Conservation (phyloP, 2,329 filamentous ascomycete species). For the Xylariomycetidae sp. region DNA sequence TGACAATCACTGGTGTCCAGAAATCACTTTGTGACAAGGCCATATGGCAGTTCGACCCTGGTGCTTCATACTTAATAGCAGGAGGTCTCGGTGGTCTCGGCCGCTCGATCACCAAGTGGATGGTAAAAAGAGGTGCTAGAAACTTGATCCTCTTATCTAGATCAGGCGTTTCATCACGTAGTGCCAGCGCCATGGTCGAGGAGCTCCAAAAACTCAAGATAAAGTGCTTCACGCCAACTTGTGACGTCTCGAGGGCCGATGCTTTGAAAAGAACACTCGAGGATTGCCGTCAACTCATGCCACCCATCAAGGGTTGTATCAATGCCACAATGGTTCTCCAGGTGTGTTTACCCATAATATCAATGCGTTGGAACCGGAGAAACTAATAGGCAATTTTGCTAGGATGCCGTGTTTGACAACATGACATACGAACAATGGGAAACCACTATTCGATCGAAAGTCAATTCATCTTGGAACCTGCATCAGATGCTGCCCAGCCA, state of each 20-base stretch:
- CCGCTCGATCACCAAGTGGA: constrained; percentile 15
- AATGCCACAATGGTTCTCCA: constrained; percentile 8
- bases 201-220: constrained; percentile 1
- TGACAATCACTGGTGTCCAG: too few species aligned
- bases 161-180: constrained; percentile 8
- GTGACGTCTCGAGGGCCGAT: constrained; percentile 3
- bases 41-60: constrained; percentile 5
- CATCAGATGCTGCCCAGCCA: constrained; percentile 2
- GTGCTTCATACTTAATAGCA: constrained; percentile 9
- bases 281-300: constrained; percentile 1
- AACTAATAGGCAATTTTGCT: neutral
- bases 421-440: constrained; percentile 13
- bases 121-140: constrained; percentile 13
- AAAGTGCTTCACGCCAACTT: constrained; percentile 1
- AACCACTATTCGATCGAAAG: constrained; percentile 8
- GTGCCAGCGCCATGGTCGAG: constrained; percentile 1
- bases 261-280: neutral
- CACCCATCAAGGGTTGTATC: constrained; percentile 11
- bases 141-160: constrained; percentile 15
- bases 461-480: constrained; percentile 11
- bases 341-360: constrained; percentile 3
- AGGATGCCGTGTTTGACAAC: constrained; percentile 11
- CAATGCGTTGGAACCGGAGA: neutral
- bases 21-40: too few species aligned
- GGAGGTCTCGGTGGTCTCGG: constrained; percentile 12